Conservation (phyloP, 371 early-diverging fungal genomes). For the Rhizopus arrhizus region DNA sequence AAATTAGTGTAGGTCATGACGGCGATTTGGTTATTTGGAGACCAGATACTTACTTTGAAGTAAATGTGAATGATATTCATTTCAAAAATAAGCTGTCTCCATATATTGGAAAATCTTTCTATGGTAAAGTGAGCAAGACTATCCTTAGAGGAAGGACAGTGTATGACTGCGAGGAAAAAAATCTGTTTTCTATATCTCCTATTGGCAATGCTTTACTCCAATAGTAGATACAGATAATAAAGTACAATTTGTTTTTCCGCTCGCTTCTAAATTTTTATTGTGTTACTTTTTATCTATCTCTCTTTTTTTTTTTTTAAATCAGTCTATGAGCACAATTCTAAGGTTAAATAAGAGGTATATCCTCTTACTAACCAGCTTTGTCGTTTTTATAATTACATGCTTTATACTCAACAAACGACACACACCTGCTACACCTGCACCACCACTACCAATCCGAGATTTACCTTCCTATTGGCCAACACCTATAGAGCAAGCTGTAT, state of each 20-base stretch:
- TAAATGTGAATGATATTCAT: constrained; percentile 62
- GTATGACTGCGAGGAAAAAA: constrained; percentile 36
- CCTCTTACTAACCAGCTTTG: constrained; percentile 6
- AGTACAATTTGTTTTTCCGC: not conserved
- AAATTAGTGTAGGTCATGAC: constrained; percentile 66
- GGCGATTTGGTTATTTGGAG: constrained; percentile 82
- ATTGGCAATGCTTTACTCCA: not conserved
- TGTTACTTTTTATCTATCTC: not conserved
- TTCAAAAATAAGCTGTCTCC: constrained; percentile 85
- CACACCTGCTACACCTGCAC: constrained; percentile 29
- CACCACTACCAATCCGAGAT: constrained; percentile 41
- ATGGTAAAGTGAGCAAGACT: constrained; percentile 72
- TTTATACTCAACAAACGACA: constrained; percentile 1
- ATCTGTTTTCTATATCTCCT: constrained; percentile 11
- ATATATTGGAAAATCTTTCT: constrained; percentile 64
- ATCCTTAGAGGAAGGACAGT: constrained; percentile 73
- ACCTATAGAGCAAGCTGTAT: constrained; percentile 49
- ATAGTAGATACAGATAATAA: too few species aligned
- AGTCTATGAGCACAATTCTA: constrained; percentile 11
- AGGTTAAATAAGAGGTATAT: constrained; percentile 24
- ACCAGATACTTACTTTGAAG: constrained; percentile 63
- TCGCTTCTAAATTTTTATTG: not conserved
- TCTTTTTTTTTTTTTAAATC: not conserved
- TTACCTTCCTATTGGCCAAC: constrained; percentile 52
- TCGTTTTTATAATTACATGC: constrained; percentile 8